Evolutionary conservation across 2,329 filamentous ascomycete species (phyloP).

Genomic region (Colletotrichum spinosum): DNA sequence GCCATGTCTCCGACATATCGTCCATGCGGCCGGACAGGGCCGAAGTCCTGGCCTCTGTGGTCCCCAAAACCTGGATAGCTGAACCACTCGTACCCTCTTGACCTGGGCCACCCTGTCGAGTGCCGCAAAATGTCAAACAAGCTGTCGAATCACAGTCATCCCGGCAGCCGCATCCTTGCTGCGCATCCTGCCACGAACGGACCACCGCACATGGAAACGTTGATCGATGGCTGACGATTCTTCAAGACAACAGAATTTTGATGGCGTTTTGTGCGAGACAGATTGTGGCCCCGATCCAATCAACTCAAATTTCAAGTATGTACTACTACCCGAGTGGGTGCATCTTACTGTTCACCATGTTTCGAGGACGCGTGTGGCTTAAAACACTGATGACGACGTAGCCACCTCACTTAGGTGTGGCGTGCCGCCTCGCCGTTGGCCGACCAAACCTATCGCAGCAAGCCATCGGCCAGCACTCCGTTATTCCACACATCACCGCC

Average conservation of each 20-base stretch:
- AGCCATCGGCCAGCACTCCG: slow-evolving; percentile 1
- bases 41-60: slow-evolving; percentile 16
- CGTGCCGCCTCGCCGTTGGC: slow-evolving; percentile 21
- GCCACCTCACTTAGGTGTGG: neutral
- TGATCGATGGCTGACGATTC: slow-evolving; percentile 10
- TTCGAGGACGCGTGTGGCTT: no score
- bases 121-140: slow-evolving; percentile 21
- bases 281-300: no score
- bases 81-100: neutral
- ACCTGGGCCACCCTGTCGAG: slow-evolving; percentile 19
- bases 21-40: slow-evolving; percentile 15
- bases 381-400: slow-evolving; percentile 3
- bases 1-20: slow-evolving; percentile 3
- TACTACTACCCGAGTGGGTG: no score
- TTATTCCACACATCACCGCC: neutral
- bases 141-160: slow-evolving; percentile 29
- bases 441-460: slow-evolving; percentile 13
- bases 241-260: neutral
- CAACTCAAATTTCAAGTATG: no score
- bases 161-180: slow-evolving; percentile 28
- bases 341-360: no score
- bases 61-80: slow-evolving; percentile 24
- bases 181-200: slow-evolving; percentile 32
- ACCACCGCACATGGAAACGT: slow-evolving; percentile 22
- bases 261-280: no score